Evolutionary conservation across 225 moss, liverwort and hornwort genomes (phyloP).

Genomic region (Physcomitrium patens): DNA sequence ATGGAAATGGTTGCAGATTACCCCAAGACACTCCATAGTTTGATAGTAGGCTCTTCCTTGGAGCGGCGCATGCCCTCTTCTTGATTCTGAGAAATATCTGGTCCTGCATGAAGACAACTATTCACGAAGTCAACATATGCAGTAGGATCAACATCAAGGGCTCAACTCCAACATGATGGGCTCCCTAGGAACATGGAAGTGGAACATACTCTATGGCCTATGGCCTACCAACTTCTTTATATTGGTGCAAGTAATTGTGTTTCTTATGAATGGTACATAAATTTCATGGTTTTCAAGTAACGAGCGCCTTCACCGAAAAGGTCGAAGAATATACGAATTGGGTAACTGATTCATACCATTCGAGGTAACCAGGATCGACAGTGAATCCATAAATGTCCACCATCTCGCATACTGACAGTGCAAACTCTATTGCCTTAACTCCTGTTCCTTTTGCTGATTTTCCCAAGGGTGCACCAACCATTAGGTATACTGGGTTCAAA

Average conservation of each 20-base stretch:
- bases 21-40: conserved; percentile 69
- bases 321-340: neutral
- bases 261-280: too few relatives aligned
- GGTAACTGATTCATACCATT: conserved; percentile 42
- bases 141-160: conserved; percentile 1
- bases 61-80: conserved; percentile 60
- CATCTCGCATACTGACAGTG: conserved; percentile 51
- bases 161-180: too few relatives aligned
- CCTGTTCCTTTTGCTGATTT: conserved; percentile 66
- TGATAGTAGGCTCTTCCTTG: conserved; percentile 69
- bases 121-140: neutral
- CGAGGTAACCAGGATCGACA: conserved; percentile 59
- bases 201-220: too few relatives aligned
- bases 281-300: too few relatives aligned
- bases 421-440: conserved; percentile 56
- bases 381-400: conserved; percentile 65
- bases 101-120: conserved; percentile 37
- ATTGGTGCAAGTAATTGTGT: too few relatives aligned
- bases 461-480: conserved; percentile 46
- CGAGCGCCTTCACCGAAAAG: too few relatives aligned
- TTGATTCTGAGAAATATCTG: conserved; percentile 63
- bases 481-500: conserved; percentile 55
- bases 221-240: too few relatives aligned
- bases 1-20: conserved; percentile 14
- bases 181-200: too few relatives aligned